Percentiles rank a stretch among this genome's conserved stretches.
phyloP scores from a whole-genome alignment of 2,329 filamentous ascomycete genomes.

The Beauveria caledonica region DNA sequence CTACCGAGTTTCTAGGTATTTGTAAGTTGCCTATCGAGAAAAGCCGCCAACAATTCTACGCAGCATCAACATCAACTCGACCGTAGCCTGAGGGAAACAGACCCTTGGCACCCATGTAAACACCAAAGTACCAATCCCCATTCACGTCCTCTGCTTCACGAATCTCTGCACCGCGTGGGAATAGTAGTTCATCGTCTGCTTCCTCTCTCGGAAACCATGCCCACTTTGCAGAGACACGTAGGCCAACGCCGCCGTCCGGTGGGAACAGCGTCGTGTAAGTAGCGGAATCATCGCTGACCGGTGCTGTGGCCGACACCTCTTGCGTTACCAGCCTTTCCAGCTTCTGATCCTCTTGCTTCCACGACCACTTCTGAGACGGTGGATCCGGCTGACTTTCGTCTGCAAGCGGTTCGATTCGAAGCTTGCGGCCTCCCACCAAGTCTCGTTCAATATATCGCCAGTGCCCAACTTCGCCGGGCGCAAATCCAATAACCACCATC shows the following conservation, averaged over 20 bases:
- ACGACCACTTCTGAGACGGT: slow-evolving; percentile 43
- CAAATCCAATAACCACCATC: slow-evolving; percentile 74
- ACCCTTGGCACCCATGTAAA: slow-evolving; percentile 72
- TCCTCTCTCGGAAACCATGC: slow-evolving; percentile 63
- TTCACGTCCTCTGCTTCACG: slow-evolving; percentile 80
- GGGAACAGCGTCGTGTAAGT: slow-evolving; percentile 45
- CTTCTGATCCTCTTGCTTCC: slow-evolving; percentile 34
- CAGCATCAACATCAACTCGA: slow-evolving; percentile 30
- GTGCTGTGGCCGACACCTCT: slow-evolving; percentile 40
- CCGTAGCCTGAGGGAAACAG: slow-evolving; percentile 78
- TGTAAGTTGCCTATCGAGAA: neutral
- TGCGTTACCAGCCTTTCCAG: slow-evolving; percentile 40
- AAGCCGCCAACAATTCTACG: neutral
- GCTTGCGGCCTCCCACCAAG: slow-evolving; percentile 65
- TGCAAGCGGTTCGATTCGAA: slow-evolving; percentile 51
- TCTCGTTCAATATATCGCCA: slow-evolving; percentile 61
- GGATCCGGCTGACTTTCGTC: slow-evolving; percentile 23
- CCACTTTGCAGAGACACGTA: slow-evolving; percentile 59
- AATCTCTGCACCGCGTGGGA: slow-evolving; percentile 77
- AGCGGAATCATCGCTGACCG: slow-evolving; percentile 22
- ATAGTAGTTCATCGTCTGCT: slow-evolving; percentile 68
- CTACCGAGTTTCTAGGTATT: neutral
- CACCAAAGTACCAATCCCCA: slow-evolving; percentile 82
- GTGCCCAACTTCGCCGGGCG: slow-evolving; percentile 58
- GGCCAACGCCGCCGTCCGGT: slow-evolving; percentile 65